phyloP scores from a whole-genome alignment of 2,329 filamentous ascomycete species.

The Ceratocystis alfenasii region DNA sequence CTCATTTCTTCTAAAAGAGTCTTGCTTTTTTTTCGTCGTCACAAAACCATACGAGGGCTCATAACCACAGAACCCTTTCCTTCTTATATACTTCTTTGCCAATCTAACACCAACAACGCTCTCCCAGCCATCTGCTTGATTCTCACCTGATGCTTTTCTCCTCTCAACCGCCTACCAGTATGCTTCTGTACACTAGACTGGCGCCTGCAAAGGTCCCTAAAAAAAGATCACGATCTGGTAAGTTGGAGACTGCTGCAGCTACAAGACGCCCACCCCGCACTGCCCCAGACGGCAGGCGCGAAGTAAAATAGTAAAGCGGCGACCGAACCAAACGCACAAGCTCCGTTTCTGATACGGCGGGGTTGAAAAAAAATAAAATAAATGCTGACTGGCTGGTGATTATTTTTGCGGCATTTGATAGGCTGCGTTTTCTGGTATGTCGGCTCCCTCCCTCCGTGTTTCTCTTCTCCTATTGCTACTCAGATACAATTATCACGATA shows the following conservation, averaged over 20 bases:
- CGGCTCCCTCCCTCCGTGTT: background rate
- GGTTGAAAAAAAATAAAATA: background rate
- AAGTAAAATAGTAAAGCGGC: background rate
- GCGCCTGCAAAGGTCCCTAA: constrained; percentile 48
- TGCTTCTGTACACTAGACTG: constrained; percentile 48
- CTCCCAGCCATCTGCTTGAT: background rate
- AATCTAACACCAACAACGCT: background rate
- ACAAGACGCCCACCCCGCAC: background rate
- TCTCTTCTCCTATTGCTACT: background rate
- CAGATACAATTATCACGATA: background rate
- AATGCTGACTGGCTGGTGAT: background rate
- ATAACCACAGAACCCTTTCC: background rate
- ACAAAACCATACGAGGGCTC: background rate
- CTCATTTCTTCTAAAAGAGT: background rate
- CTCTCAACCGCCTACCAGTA: constrained; percentile 26
- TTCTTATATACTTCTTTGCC: background rate
- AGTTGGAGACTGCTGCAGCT: constrained; percentile 26
- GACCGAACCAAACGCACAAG: background rate
- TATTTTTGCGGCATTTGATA: constrained; percentile 3
- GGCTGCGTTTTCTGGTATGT: constrained; percentile 21
- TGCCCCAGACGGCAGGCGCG: background rate
- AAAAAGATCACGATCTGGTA: constrained; percentile 47
- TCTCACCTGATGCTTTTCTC: constrained; percentile 5
- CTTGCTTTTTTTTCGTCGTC: constrained; percentile 1
- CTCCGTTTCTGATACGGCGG: background rate